A percentile compares a stretch with the other conserved stretches of the same genome.
phyloP scores from a whole-genome alignment of 345 rosid species.

The Eucalyptus sp. region DNA sequence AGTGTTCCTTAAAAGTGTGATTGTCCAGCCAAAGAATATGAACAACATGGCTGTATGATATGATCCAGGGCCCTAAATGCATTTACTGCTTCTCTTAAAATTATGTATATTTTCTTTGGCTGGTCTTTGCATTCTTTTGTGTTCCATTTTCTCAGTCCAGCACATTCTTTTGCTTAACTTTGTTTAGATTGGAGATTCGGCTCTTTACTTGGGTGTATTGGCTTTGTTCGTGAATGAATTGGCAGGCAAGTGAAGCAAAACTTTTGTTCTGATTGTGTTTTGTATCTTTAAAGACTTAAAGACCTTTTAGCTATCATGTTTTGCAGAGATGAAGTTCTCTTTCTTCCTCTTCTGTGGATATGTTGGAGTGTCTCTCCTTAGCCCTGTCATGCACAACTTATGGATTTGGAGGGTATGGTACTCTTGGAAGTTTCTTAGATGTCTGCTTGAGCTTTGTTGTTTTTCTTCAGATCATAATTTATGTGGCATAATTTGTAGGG shows the following conservation, averaged over 20 bases:
- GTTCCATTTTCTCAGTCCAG: background rate
- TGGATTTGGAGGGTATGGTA: constrained; percentile 95
- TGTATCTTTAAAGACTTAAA: background rate
- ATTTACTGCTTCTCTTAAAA: accelerated
- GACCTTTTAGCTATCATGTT: constrained; percentile 1
- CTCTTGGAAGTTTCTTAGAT: background rate
- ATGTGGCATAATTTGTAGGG: constrained; percentile 42
- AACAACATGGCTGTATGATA: background rate
- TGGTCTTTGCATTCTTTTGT: background rate
- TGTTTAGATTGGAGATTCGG: constrained; percentile 84
- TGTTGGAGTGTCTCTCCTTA: constrained; percentile 80
- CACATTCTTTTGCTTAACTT: background rate
- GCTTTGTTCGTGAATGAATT: constrained; percentile 77
- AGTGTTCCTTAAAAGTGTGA: background rate
- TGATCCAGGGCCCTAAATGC: background rate
- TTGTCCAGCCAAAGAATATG: background rate
- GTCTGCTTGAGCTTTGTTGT: background rate
- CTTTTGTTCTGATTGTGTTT: background rate
- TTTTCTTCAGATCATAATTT: background rate
- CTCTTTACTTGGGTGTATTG: constrained; percentile 72
- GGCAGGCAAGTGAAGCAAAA: constrained; percentile 39
- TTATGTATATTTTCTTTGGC: background rate
- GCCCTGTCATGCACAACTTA: constrained; percentile 96
- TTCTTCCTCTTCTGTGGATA: constrained; percentile 90
- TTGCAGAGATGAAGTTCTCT: constrained; percentile 76